Evolutionary conservation across 2,329 filamentous ascomycete genomes (phyloP).

Genomic region (Escovopsis sp.): DNA sequence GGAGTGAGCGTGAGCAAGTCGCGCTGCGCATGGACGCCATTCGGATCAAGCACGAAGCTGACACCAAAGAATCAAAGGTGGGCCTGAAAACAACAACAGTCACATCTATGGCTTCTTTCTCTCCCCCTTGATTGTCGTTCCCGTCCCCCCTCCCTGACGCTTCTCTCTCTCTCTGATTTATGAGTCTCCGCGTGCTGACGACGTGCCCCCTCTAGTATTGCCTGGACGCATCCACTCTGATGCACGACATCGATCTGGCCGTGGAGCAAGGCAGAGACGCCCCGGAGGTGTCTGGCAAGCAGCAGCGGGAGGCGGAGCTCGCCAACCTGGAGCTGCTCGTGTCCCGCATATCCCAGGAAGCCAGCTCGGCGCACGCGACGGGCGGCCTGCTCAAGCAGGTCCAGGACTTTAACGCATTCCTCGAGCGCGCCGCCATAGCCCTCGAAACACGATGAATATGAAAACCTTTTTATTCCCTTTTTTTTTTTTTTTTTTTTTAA

Average conservation of each 20-base stretch:
- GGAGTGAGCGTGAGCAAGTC: constrained; percentile 46
- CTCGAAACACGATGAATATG: constrained; percentile 32
- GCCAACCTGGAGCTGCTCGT: constrained; percentile 43
- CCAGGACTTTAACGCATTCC: constrained; percentile 46
- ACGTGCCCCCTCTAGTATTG: constrained; percentile 23
- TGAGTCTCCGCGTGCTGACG: constrained; percentile 2
- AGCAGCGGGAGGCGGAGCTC: constrained; percentile 35
- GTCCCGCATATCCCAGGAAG: constrained; percentile 38
- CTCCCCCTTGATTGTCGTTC: no score
- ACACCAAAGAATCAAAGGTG: constrained; percentile 37
- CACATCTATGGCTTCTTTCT: no score
- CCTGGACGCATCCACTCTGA: constrained; percentile 39
- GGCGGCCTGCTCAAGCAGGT: constrained; percentile 43
- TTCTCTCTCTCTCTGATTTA: no score
- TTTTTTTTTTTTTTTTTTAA: constrained; percentile 3
- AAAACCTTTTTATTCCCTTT: background rate
- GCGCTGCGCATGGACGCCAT: constrained; percentile 48
- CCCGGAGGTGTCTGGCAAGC: constrained; percentile 28
- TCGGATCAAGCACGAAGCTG: constrained; percentile 42
- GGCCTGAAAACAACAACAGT: constrained; percentile 9
- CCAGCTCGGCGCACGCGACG: constrained; percentile 31
- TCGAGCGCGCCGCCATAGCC: constrained; percentile 44
- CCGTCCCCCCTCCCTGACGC: no score
- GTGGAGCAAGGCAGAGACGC: constrained; percentile 36
- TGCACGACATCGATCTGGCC: constrained; percentile 49